These are phyloP conservation scores for Apiospora rasikravindrae DNA, from an alignment of 2,329 filamentous ascomycete species.

Conservation along the genomic window DNA sequence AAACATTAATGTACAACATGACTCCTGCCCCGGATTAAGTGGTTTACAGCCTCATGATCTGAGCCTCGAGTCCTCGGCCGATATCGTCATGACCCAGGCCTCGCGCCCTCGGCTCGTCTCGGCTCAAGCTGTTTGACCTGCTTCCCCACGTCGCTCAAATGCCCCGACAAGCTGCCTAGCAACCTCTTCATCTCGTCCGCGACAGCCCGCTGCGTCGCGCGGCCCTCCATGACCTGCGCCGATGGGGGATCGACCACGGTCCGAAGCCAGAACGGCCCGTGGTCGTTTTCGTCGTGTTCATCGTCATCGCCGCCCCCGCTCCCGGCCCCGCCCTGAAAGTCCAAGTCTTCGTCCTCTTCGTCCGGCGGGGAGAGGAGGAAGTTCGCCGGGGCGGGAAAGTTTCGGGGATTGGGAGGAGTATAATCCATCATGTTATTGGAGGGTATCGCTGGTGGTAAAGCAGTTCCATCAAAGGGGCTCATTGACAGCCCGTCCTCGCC, in stretches of 20 bases:
- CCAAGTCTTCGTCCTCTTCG: neutral
- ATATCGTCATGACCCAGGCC: neutral
- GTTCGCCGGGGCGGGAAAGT: constrained; percentile 26
- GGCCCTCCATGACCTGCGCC: constrained; percentile 58
- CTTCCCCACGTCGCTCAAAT: constrained; percentile 50
- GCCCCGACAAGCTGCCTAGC: constrained; percentile 53
- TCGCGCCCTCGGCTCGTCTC: constrained; percentile 27
- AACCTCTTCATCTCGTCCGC: constrained; percentile 56
- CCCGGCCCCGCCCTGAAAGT: neutral
- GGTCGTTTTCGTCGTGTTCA: neutral
- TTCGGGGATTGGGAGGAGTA: neutral
- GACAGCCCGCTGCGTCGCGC: constrained; percentile 55
- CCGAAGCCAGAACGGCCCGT: neutral
- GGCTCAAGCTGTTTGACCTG: constrained; percentile 48
- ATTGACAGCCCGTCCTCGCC: constrained; percentile 59
- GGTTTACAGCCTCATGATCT: no score
- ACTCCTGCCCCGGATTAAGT: no score
- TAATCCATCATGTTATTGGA: neutral
- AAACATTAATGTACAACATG: no score
- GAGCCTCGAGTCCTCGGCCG: constrained; percentile 19
- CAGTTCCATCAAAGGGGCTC: constrained; percentile 65
- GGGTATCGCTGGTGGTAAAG: constrained; percentile 31
- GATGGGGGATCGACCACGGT: constrained; percentile 50
- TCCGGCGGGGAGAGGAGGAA: neutral
- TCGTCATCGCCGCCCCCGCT: neutral